Evolutionary conservation across 2,329 filamentous ascomycete species (phyloP).

Genomic region (Pseudofabraea citricarpa): DNA sequence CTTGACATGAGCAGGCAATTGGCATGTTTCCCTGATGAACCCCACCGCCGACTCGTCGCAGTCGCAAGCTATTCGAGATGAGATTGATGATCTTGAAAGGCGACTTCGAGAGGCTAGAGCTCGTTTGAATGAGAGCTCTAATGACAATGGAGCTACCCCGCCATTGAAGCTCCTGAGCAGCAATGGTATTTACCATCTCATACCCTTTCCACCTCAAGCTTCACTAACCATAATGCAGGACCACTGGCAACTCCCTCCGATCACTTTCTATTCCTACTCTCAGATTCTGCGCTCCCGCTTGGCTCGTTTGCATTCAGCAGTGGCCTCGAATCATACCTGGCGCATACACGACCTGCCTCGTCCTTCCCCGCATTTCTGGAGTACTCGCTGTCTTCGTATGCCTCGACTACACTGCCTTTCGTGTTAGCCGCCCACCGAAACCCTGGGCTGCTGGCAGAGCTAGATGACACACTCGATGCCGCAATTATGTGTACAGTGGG

Average conservation of each 20-base stretch:
- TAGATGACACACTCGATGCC: constrained; percentile 76
- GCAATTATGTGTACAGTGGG: constrained; percentile 75
- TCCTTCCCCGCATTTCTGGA: constrained; percentile 64
- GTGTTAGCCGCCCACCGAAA: constrained; percentile 61
- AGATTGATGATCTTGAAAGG: constrained; percentile 54
- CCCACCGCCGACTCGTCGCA: constrained; percentile 13
- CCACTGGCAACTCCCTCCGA: constrained; percentile 17
- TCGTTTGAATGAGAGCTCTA: constrained; percentile 33
- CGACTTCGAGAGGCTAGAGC: constrained; percentile 35
- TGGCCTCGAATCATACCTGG: constrained; percentile 76
- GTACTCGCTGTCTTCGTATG: constrained; percentile 66
- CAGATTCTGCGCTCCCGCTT: constrained; percentile 76
- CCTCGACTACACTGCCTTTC: constrained; percentile 70
- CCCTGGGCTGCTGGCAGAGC: constrained; percentile 42
- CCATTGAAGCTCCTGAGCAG: constrained; percentile 12
- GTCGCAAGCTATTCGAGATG: constrained; percentile 35
- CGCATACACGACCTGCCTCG: constrained; percentile 49
- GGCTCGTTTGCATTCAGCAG: constrained; percentile 86
- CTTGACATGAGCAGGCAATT: too few species aligned
- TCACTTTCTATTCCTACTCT: constrained; percentile 71
- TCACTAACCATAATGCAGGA: constrained; percentile 12
- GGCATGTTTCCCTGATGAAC: constrained; percentile 21
- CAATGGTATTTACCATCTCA: constrained; percentile 10
- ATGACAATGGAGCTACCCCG: constrained; percentile 17
- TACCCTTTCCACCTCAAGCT: not conserved